Conservation (phyloP, 2,329 filamentous ascomycete species). For the Fusarium sp. region DNA sequence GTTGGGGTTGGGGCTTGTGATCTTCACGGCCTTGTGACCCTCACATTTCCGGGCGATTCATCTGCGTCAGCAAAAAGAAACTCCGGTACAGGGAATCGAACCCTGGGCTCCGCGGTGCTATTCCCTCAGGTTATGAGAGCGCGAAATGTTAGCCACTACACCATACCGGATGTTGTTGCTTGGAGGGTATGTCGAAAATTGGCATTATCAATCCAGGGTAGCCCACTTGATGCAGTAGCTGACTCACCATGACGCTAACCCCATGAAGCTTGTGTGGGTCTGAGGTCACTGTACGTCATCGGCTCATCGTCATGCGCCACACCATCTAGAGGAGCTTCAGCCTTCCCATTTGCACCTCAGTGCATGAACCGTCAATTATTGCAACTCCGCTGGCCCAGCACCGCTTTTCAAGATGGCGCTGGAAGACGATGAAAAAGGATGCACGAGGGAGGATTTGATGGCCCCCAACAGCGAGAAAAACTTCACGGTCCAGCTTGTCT, state of each 20-base stretch:
- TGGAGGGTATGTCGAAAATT: accelerated
- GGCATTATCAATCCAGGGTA: background rate
- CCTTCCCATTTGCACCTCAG: conserved; percentile 27
- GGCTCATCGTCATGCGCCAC: conserved; percentile 27
- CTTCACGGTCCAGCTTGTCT: conserved; percentile 73
- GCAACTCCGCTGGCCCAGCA: conserved; percentile 9
- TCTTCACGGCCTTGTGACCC: background rate
- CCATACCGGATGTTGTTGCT: conserved; percentile 44
- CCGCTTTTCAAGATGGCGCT: conserved; percentile 14
- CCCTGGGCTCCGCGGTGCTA: no score
- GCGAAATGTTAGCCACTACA: conserved; percentile 52
- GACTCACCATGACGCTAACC: conserved; percentile 5
- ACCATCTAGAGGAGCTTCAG: conserved; percentile 23
- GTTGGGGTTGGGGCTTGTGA: background rate
- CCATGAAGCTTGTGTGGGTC: conserved; percentile 23
- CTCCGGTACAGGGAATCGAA: background rate
- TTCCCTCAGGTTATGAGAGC: conserved; percentile 40
- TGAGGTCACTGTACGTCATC: conserved; percentile 31
- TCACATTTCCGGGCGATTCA: background rate
- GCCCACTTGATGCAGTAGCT: background rate
- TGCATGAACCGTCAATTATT: conserved; percentile 17
- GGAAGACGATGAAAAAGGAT: background rate
- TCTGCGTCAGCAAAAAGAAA: background rate
- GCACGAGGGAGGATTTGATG: conserved; percentile 30
- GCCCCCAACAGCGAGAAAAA: conserved; percentile 53